phyloP scores from a whole-genome alignment of 495 filamentous ascomycete species.

The Pyronema omphalodes region DNA sequence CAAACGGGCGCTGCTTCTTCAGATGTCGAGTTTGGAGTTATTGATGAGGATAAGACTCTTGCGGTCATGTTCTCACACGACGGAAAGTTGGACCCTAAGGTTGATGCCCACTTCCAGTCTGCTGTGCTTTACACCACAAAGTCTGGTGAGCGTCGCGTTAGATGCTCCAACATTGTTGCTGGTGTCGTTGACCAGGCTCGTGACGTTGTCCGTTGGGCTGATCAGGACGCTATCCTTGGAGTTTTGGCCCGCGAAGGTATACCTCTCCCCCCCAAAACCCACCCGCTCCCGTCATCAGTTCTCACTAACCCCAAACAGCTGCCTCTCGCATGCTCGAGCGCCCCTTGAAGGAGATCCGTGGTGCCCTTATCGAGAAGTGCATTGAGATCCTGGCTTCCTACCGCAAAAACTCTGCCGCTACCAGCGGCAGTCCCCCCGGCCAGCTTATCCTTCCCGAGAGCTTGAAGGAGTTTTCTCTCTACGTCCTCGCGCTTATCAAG shows the following conservation, averaged over 20 bases:
- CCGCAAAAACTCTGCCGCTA: conserved; percentile 64
- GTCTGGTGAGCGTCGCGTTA: conserved; percentile 70
- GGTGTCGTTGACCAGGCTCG: conserved; percentile 67
- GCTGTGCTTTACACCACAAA: conserved; percentile 89
- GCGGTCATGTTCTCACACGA: conserved; percentile 90
- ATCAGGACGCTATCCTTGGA: conserved; percentile 80
- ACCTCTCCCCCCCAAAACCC: conserved; percentile 11
- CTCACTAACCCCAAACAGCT: conserved; percentile 28
- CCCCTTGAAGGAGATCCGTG: conserved; percentile 73
- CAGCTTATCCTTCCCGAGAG: conserved; percentile 91
- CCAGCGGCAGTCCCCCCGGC: conserved; percentile 69
- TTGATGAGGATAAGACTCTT: conserved; percentile 87
- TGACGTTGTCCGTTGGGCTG: conserved; percentile 76
- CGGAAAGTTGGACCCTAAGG: conserved; percentile 85
- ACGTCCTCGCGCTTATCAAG: conserved; percentile 82
- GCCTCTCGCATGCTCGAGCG: conserved; percentile 63
- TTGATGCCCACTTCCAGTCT: conserved; percentile 95
- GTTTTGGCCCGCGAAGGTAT: conserved; percentile 75
- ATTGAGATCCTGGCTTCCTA: conserved; percentile 89
- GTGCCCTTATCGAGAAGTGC: conserved; percentile 70
- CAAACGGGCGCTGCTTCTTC: conserved; percentile 78
- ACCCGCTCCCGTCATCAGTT: neutral
- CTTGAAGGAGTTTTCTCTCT: conserved; percentile 94
- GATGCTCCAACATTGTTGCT: conserved; percentile 84
- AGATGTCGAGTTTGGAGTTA: conserved; percentile 81